Base-by-base conservation (phyloP, 108 stramenopile genomes). In the Phaeodactylum tricornutum region DNA sequence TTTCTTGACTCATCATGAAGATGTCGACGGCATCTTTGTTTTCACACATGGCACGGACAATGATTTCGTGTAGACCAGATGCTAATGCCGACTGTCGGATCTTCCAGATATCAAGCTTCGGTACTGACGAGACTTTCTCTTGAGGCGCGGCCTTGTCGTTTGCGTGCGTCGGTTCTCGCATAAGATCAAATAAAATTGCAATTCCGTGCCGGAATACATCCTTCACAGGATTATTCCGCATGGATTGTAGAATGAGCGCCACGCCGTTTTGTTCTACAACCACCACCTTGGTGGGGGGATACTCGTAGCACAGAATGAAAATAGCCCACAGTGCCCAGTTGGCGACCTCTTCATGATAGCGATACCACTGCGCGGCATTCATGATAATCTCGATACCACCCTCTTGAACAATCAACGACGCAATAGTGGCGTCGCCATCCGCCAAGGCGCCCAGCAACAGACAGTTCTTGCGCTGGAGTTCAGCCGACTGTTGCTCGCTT, bases 321-420 rank as follows among this genome's bases (percentile, higher is more conserved):
- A 66, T 53, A 2, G 77, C 66, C 77, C 77, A 79, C 21, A 79
- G 45, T 23, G 61, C 44, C 77, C 77, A 79, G 39, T 71, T 74
- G 19, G 44, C 52, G 30, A 79, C 70, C 5, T 71, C 72, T 37
- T 60, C 57, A 35, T 79, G 77, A 26, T 53, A 50, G 27, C 77
- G 53, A 42, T 55, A 79, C 77, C 77, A 79, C 37, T 72, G 57
- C 14, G 59, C 62, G 20, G 66, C 55, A 43, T 71, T 59, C 11
- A 73, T 33, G 15, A 74, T 64, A 26, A 53, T 26, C 23, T 69
- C 63, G 20, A 74, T 31, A 29, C 69, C 77, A 40, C 49, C 73
- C 20, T 66, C 70, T 29, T 74, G 66, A 1, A 71, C 61, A 19
- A 74, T 46, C 35, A 43, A 38, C 1, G 52, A 37, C 17, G 50